Evolutionary conservation across 805 yeast genomes (phyloP).

Genomic region (Candida ovalis): DNA sequence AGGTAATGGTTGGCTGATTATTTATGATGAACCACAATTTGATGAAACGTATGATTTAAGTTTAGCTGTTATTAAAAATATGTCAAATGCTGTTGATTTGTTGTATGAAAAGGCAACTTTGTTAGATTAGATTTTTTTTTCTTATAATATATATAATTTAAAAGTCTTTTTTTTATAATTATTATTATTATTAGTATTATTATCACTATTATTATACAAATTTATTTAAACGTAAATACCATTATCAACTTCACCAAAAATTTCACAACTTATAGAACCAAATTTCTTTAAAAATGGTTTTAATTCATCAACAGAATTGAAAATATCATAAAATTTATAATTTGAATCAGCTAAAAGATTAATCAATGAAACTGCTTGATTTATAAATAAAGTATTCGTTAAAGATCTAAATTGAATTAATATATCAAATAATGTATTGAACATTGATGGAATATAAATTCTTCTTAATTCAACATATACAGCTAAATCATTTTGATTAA

Average conservation of each 20-base stretch:
- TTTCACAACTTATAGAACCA: conserved; percentile 44
- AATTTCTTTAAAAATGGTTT: conserved; percentile 49
- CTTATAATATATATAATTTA: conserved; percentile 1
- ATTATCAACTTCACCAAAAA: conserved; percentile 27
- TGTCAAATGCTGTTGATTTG: conserved; percentile 84
- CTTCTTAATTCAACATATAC: conserved; percentile 54
- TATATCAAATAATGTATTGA: conserved; percentile 63
- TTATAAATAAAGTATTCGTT: conserved; percentile 40
- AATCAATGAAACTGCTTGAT: conserved; percentile 57
- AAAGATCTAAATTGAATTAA: conserved; percentile 38
- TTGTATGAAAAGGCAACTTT: conserved; percentile 91
- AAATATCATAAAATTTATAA: conserved; percentile 56
- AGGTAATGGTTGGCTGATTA: conserved; percentile 95
- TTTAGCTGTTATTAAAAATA: conserved; percentile 78
- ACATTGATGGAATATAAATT: conserved; percentile 67
- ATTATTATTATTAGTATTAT: neutral
- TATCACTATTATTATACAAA: neutral
- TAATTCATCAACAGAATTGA: conserved; percentile 48
- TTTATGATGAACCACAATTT: conserved; percentile 82
- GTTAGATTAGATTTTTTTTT: conserved; percentile 45
- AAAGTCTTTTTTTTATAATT: neutral
- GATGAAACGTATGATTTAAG: conserved; percentile 89
- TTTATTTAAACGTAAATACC: conserved; percentile 36
- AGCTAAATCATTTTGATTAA: conserved; percentile 31
- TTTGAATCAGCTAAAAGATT: conserved; percentile 65